Base-by-base conservation (phyloP, 2,329 filamentous ascomycete genomes). In the Phaeophleospora eucalypticola region DNA sequence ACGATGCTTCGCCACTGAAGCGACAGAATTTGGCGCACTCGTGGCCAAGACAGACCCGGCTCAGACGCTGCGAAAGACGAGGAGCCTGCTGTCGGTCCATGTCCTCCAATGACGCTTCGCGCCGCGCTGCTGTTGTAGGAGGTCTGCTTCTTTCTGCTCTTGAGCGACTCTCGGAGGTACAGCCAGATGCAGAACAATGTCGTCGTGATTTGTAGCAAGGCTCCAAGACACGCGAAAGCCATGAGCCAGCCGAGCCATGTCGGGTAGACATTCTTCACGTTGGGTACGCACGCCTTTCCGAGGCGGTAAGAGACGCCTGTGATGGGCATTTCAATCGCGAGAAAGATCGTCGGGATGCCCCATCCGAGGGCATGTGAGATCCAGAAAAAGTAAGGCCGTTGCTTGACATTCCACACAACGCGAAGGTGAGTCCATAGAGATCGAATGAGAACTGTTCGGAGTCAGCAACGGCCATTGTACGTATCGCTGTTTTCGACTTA, bases 231-330 rank as follows among this genome's bases (percentile, higher is more conserved):
- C 1, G 57, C 53, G 38, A 71, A 68, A 1, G 58, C 56, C 14
- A 70, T 60, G 19, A 69, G 50, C 67, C 68, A 70, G 17, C 61
- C 56, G 12, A 54, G 47, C 67, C 67, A 71, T 45, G 68, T 68
- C 6, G 24, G 24, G 6, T 6, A 29, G 2, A 63, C 64, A 12
- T 62, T 56, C 3, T 67, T 64, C 41, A 65, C 61, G 71, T 95
- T 95, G 73, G 95, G 89, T 65, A 95, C 89, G 68, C 90, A 96
- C 20, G 88, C 86, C 35, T 80, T 77, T 42, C 91, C 90, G 61
- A 96, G 95, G 18, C 68, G 61, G 43, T 66, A 71, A 4, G 59
- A 64, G 24, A 69, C 67, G 10, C 68, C 67, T 0, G 64, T 65
- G 7, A 59, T 53, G 2, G 58, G 45, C 2, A 70, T 44, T 37